phyloP scores from a whole-genome alignment of 2,329 filamentous ascomycete genomes.

The Claviceps pusilla region DNA sequence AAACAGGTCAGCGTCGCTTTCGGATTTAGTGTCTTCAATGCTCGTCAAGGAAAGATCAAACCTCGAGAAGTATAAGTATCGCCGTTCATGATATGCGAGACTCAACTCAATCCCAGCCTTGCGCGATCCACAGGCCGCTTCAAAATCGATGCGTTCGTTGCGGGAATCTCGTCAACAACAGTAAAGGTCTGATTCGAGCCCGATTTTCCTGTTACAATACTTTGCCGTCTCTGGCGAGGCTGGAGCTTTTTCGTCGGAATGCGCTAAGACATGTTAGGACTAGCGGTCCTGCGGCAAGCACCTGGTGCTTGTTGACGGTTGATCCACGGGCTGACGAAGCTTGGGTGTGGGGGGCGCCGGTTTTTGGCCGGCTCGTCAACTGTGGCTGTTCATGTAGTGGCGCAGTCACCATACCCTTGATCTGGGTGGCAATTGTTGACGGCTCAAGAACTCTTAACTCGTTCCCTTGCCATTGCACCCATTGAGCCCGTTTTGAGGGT shows the following conservation, averaged over 20 bases:
- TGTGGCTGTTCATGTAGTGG: not conserved
- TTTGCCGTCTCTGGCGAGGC: constrained; percentile 19
- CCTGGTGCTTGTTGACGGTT: not conserved
- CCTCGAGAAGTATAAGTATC: constrained; percentile 63
- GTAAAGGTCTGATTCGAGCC: not conserved
- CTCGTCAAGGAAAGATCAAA: constrained; percentile 13
- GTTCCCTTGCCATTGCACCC: not conserved
- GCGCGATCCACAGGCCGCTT: constrained; percentile 6
- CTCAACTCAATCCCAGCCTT: constrained; percentile 3
- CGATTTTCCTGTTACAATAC: constrained; percentile 10
- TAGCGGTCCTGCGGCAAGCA: constrained; percentile 8
- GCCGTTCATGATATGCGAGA: constrained; percentile 55
- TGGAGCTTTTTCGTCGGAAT: constrained; percentile 28
- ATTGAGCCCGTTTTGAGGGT: not conserved
- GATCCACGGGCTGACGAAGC: not conserved
- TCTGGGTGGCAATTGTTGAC: not conserved
- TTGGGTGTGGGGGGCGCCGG: not conserved
- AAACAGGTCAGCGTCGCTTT: constrained; percentile 5
- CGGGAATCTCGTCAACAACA: not conserved
- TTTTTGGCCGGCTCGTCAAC: not conserved
- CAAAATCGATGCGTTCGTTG: constrained; percentile 1
- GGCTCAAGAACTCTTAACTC: not conserved
- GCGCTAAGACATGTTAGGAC: constrained; percentile 13
- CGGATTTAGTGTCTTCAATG: not conserved
- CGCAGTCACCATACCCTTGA: not conserved